Evolutionary conservation across 2,329 filamentous ascomycete species (phyloP).

Genomic region (Fusarium tricinctum): DNA sequence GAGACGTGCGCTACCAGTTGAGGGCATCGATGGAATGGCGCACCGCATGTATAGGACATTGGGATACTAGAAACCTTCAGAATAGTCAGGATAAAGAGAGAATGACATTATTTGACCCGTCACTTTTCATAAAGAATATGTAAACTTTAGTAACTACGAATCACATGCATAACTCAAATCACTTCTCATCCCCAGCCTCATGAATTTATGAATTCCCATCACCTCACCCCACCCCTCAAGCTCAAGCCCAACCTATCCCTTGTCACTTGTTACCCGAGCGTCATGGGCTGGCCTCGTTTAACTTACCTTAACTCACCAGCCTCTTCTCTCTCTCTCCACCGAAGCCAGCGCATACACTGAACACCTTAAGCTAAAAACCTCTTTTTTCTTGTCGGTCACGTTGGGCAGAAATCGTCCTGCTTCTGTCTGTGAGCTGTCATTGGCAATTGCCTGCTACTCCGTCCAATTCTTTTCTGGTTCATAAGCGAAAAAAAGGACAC

Average conservation of each 20-base stretch:
- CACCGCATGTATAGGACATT: slow-evolving; percentile 45
- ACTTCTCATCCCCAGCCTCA: slow-evolving; percentile 44
- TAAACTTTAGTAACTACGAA: slow-evolving; percentile 22
- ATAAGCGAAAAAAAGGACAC: background rate
- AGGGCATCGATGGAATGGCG: slow-evolving; percentile 29
- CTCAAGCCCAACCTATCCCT: slow-evolving; percentile 30
- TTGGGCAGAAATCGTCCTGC: slow-evolving; percentile 16
- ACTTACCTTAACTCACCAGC: slow-evolving; percentile 39
- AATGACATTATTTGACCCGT: slow-evolving; percentile 9
- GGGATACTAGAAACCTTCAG: slow-evolving; percentile 14
- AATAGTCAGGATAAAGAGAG: background rate
- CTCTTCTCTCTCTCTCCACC: slow-evolving; percentile 43
- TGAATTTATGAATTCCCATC: slow-evolving; percentile 39
- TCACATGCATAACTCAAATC: slow-evolving; percentile 33
- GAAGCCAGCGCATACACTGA: slow-evolving; percentile 35
- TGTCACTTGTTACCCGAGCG: slow-evolving; percentile 39
- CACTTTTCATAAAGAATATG: slow-evolving; percentile 26
- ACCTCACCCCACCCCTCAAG: slow-evolving; percentile 30
- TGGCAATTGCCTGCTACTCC: background rate
- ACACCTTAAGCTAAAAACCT: slow-evolving; percentile 16
- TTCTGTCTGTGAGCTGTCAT: slow-evolving; percentile 3
- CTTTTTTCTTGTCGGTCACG: slow-evolving; percentile 16
- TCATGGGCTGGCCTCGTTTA: slow-evolving; percentile 45
- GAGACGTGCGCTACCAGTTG: slow-evolving; percentile 24
- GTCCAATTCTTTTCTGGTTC: background rate